A percentile compares a stretch with the other conserved stretches of the same genome.
Conservation (phyloP, 495 filamentous ascomycete species). For the Chaetomidium leptoderma region DNA sequence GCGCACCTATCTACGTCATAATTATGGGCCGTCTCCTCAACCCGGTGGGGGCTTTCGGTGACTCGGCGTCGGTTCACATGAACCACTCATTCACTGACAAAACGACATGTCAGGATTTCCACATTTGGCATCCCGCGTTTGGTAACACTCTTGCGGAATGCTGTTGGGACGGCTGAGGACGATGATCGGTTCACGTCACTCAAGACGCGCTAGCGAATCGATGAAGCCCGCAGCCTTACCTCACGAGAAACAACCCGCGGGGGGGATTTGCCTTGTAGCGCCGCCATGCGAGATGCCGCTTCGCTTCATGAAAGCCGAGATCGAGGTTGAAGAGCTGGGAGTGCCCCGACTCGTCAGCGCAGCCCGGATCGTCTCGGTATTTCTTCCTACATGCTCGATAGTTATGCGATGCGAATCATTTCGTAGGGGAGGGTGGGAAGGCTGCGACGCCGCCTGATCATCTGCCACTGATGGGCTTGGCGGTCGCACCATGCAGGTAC, state of each 20-base stretch:
- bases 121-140: constrained; percentile 2
- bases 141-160: background rate
- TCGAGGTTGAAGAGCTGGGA: background rate
- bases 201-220: too few species aligned
- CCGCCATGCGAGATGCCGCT: constrained; percentile 11
- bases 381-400: constrained; percentile 6
- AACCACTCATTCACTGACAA: background rate
- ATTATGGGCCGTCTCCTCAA: background rate
- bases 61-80: background rate
- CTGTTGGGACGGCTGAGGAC: too few species aligned
- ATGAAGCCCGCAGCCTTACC: too few species aligned
- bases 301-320: background rate
- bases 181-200: too few species aligned
- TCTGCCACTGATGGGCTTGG: constrained; percentile 13
- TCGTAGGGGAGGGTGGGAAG: background rate
- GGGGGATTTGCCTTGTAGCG: constrained; percentile 22
- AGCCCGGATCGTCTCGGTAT: constrained; percentile 5
- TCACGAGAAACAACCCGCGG: too few species aligned
- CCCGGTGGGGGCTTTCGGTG: too few species aligned
- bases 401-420: constrained; percentile 8
- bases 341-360: constrained; percentile 12
- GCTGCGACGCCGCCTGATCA: constrained; percentile 13
- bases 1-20: background rate
- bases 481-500: constrained; percentile 21
- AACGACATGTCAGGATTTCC: background rate